A percentile compares a stretch with the other conserved stretches of the same genome.
Conservation (phyloP, 2,329 filamentous ascomycete genomes). For the Leptographium procerum region DNA sequence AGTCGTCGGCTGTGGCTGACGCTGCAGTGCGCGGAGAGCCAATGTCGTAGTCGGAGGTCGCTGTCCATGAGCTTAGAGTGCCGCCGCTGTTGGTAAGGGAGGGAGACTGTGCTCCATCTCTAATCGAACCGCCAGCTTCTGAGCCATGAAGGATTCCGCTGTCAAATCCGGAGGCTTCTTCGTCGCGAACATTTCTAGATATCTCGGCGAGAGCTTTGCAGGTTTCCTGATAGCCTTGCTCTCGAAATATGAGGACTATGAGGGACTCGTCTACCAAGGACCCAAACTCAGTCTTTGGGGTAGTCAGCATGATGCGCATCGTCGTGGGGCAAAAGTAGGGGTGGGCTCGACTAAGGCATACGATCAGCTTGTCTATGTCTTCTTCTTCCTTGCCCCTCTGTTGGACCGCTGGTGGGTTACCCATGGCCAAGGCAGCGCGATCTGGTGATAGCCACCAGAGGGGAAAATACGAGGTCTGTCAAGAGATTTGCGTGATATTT, state of each 20-base stretch:
- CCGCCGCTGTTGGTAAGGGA: not conserved
- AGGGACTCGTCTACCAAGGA: slow-evolving; percentile 66
- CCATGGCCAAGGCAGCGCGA: not conserved
- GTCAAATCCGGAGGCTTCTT: slow-evolving; percentile 70
- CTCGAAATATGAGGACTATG: slow-evolving; percentile 62
- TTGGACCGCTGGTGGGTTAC: not conserved
- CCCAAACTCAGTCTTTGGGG: slow-evolving; percentile 54
- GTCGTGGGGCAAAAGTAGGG: not conserved
- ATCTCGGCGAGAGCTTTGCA: slow-evolving; percentile 52
- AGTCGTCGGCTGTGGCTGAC: not conserved
- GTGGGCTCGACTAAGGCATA: not conserved
- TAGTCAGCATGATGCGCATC: not conserved
- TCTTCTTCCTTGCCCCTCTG: not conserved
- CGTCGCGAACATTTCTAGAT: slow-evolving; percentile 48
- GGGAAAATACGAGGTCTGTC: not conserved
- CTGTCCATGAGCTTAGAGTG: slow-evolving; percentile 2
- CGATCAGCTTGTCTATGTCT: not conserved
- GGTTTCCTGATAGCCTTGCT: slow-evolving; percentile 51
- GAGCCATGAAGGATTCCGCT: slow-evolving; percentile 48
- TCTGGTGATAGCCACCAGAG: not conserved
- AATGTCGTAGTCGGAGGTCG: not conserved
- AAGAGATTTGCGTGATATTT: not conserved
- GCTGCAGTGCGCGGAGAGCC: not conserved
- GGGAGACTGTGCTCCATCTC: not conserved
- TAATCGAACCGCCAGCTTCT: not conserved